phyloP scores from a whole-genome alignment of 768 basidiomycete genomes.

The Cystofilobasidium ferigula region DNA sequence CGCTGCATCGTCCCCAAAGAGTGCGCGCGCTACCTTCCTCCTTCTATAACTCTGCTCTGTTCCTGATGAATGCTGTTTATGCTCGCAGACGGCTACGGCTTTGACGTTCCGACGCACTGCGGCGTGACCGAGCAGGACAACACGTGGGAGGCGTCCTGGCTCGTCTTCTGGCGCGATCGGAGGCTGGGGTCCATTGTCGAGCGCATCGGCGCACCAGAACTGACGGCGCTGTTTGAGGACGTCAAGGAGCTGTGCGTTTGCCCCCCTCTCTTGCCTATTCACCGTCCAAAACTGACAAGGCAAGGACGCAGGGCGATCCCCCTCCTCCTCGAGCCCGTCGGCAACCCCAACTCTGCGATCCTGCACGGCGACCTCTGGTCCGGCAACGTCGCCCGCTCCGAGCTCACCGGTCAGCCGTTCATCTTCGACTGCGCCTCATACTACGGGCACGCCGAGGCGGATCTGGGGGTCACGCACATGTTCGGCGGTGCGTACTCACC shows the following conservation, averaged over 20 bases:
- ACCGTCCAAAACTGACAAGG: too few species aligned
- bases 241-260: conserved; percentile 29
- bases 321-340: conserved; percentile 27
- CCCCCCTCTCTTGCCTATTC: too few species aligned
- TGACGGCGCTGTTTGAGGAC: conserved; percentile 29
- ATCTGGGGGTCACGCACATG: conserved; percentile 38
- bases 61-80: too few species aligned
- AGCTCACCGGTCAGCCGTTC: conserved; percentile 27
- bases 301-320: conserved; percentile 30
- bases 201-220: conserved; percentile 29
- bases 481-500: conserved; percentile 36
- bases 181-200: conserved; percentile 32
- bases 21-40: too few species aligned
- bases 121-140: conserved; percentile 36
- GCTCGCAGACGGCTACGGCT: conserved; percentile 29
- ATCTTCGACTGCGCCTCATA: conserved; percentile 35
- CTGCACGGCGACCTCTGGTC: conserved; percentile 39
- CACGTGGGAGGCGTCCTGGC: conserved; percentile 33
- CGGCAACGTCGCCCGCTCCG: conserved; percentile 35
- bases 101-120: conserved; percentile 33
- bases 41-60: too few species aligned
- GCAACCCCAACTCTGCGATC: conserved; percentile 32
- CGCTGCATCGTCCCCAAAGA: too few species aligned
- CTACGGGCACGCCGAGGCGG: conserved; percentile 34
- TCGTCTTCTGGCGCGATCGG: conserved; percentile 33